These are phyloP conservation scores for Psilocybe tampanensis DNA, from an alignment of 768 basidiomycete genomes.

Conservation along the genomic window DNA sequence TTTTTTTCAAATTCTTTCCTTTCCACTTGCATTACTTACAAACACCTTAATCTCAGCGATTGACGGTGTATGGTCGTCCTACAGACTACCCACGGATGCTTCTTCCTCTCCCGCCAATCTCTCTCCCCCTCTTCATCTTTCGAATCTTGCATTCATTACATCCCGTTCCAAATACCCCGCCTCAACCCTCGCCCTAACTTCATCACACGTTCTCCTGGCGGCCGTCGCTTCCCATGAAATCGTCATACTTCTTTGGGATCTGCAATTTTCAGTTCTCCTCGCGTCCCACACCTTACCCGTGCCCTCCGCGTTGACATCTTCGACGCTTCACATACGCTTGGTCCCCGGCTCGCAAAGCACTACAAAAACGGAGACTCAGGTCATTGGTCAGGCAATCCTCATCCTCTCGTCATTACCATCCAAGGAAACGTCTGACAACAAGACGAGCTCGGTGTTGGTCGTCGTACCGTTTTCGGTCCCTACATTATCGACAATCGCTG, in stretches of 20 bases:
- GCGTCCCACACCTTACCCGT: slow-evolving; percentile 51
- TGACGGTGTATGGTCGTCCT: slow-evolving; percentile 45
- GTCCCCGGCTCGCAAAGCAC: slow-evolving; percentile 16
- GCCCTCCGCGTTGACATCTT: slow-evolving; percentile 42
- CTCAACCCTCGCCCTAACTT: slow-evolving; percentile 51
- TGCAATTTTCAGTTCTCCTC: slow-evolving; percentile 69
- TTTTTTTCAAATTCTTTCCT: not conserved
- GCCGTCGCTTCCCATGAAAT: slow-evolving; percentile 43
- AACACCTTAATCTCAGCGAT: slow-evolving; percentile 32
- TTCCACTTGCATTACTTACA: too few relatives aligned
- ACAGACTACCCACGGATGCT: slow-evolving; percentile 28
- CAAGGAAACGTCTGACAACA: slow-evolving; percentile 21
- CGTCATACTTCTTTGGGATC: slow-evolving; percentile 65
- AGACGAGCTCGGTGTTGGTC: slow-evolving; percentile 54
- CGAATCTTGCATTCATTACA: slow-evolving; percentile 31
- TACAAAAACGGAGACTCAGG: slow-evolving; percentile 16
- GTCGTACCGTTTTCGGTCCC: slow-evolving; percentile 61
- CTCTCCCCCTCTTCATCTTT: slow-evolving; percentile 30
- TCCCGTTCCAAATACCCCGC: slow-evolving; percentile 22
- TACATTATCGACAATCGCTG: slow-evolving; percentile 59
- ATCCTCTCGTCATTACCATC: slow-evolving; percentile 41
- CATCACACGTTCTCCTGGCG: slow-evolving; percentile 62
- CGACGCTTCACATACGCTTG: slow-evolving; percentile 23
- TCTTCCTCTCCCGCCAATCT: slow-evolving; percentile 12
- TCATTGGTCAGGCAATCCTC: slow-evolving; percentile 50